Evolutionary conservation across 163 green algal species (phyloP).

Genomic region (Prototheca cutis): DNA sequence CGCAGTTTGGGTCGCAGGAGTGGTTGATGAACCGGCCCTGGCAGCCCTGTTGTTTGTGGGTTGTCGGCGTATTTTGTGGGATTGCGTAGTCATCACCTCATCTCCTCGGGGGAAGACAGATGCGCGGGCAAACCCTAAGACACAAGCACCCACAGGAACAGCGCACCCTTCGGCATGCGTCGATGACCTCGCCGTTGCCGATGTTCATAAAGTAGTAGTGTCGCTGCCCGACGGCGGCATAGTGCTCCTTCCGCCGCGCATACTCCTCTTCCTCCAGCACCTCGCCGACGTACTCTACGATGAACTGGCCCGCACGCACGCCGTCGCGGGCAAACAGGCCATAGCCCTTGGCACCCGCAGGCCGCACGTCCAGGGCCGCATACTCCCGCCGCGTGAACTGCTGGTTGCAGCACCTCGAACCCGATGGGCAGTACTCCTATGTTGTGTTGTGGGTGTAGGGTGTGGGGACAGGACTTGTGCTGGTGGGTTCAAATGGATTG

Average conservation of each 20-base stretch:
- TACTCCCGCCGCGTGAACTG: conserved; percentile 78
- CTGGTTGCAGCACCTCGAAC: conserved; percentile 83
- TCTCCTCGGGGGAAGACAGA: too few relatives aligned
- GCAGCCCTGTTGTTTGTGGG: conserved; percentile 65
- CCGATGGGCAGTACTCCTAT: conserved; percentile 85
- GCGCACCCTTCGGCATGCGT: conserved; percentile 65
- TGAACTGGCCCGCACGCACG: conserved; percentile 77
- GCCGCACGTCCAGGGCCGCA: conserved; percentile 54
- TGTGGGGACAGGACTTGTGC: too few relatives aligned
- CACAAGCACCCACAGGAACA: neutral
- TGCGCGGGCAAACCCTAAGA: neutral
- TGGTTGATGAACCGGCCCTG: conserved; percentile 94
- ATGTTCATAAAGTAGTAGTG: conserved; percentile 99
- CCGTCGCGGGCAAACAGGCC: conserved; percentile 76
- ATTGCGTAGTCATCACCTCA: too few relatives aligned
- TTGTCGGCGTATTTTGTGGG: too few relatives aligned
- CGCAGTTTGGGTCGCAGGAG: conserved; percentile 94
- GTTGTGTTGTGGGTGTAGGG: too few relatives aligned
- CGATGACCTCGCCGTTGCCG: conserved; percentile 92
- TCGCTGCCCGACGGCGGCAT: conserved; percentile 52
- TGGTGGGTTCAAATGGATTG: too few relatives aligned
- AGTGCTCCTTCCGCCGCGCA: conserved; percentile 54
- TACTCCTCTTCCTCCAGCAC: conserved; percentile 95
- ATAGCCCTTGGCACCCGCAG: conserved; percentile 83
- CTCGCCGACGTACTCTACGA: conserved; percentile 96